A percentile compares a stretch with the other conserved stretches of the same genome.
Evolutionary conservation across 345 rosid species (phyloP).

Genomic region (Moricandia arvensis): DNA sequence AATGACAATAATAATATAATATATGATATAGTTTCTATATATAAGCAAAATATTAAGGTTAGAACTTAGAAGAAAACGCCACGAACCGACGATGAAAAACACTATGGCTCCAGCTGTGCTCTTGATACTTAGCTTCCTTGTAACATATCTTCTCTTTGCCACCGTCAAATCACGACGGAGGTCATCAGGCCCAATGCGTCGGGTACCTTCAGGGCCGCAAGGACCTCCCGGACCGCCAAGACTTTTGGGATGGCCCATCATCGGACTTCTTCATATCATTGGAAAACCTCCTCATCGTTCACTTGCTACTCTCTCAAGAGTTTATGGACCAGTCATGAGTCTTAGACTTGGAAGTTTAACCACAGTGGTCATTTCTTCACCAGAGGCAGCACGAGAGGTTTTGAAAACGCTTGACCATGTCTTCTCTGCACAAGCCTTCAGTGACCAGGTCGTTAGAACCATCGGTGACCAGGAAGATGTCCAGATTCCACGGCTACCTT

Average conservation of each 20-base stretch:
- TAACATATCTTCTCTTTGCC: slow-evolving; percentile 43
- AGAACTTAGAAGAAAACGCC: neutral
- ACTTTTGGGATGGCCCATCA: slow-evolving; percentile 25
- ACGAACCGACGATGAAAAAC: slow-evolving; percentile 4
- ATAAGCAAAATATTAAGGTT: neutral
- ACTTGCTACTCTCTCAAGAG: slow-evolving; percentile 28
- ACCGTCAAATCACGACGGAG: slow-evolving; percentile 24
- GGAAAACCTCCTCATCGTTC: slow-evolving; percentile 35
- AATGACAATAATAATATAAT: neutral
- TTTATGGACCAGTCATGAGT: slow-evolving; percentile 40
- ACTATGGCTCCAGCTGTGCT: slow-evolving; percentile 15
- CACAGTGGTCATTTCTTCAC: slow-evolving; percentile 38
- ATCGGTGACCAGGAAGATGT: slow-evolving; percentile 15
- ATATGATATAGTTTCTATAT: neutral
- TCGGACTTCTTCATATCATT: slow-evolving; percentile 25
- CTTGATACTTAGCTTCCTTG: slow-evolving; percentile 38
- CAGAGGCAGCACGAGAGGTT: slow-evolving; percentile 37
- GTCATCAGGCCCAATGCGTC: slow-evolving; percentile 4
- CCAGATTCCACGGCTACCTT: slow-evolving; percentile 11
- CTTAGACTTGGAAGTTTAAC: slow-evolving; percentile 35
- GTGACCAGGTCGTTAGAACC: slow-evolving; percentile 22
- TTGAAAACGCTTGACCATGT: slow-evolving; percentile 33
- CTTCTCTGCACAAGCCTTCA: slow-evolving; percentile 26
- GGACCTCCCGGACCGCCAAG: slow-evolving; percentile 12
- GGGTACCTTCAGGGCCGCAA: slow-evolving; percentile 7